These are phyloP conservation scores for Primulina huaijiensis DNA, from an alignment of 257 asterid species.

Conservation along the genomic window DNA sequence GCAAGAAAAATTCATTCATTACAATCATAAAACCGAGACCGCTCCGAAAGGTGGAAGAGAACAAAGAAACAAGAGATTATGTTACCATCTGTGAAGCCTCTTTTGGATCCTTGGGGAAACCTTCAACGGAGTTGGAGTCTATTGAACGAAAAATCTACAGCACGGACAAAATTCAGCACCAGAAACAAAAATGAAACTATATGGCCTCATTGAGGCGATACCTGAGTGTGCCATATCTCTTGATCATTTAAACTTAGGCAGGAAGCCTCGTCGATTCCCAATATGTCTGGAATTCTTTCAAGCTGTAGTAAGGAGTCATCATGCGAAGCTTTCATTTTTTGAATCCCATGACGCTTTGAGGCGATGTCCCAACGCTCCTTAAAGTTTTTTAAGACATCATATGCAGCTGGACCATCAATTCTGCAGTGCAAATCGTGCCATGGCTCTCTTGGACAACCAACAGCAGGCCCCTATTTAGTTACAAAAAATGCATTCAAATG, in stretches of 20 bases:
- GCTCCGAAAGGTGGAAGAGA: background rate
- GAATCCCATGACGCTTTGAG: slow-evolving; percentile 50
- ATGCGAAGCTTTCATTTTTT: slow-evolving; percentile 52
- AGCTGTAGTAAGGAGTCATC: slow-evolving; percentile 73
- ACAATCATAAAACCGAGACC: background rate
- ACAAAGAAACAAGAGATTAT: slow-evolving; percentile 5
- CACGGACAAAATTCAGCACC: slow-evolving; percentile 23
- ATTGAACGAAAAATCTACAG: slow-evolving; percentile 80
- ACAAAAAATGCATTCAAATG: background rate
- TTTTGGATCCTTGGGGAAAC: slow-evolving; percentile 79
- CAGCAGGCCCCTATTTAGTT: slow-evolving; percentile 50
- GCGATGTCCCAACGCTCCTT: slow-evolving; percentile 86
- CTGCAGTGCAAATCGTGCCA: slow-evolving; percentile 89
- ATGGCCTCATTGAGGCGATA: slow-evolving; percentile 19
- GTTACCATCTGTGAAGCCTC: slow-evolving; percentile 65
- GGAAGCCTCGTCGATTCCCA: slow-evolving; percentile 47
- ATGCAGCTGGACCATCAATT: slow-evolving; percentile 89
- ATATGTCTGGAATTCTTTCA: slow-evolving; percentile 65
- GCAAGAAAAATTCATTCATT: slow-evolving; percentile 23
- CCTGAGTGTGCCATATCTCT: slow-evolving; percentile 89
- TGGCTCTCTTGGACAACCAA: slow-evolving; percentile 83
- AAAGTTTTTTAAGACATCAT: slow-evolving; percentile 73
- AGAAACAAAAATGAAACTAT: background rate
- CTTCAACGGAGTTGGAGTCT: slow-evolving; percentile 80
- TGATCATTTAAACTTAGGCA: slow-evolving; percentile 40